Evolutionary conservation across 2,329 filamentous ascomycete species (phyloP).

Genomic region (Penicillium sp.): DNA sequence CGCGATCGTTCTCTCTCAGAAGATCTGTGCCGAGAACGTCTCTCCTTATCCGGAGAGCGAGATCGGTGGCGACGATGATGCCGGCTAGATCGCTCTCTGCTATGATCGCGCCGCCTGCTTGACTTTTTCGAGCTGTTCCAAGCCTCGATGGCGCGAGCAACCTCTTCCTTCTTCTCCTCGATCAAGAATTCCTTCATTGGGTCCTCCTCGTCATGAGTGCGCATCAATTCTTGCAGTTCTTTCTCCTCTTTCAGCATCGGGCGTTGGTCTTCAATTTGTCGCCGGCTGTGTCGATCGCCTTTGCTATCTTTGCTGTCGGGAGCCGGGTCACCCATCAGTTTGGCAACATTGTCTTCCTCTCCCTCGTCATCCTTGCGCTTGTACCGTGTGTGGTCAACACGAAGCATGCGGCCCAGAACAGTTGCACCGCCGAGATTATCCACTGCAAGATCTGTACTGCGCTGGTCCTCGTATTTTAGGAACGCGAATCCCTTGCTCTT

Average conservation of each 20-base stretch:
- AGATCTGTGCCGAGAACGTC: slow-evolving; percentile 26
- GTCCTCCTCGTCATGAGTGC: slow-evolving; percentile 89
- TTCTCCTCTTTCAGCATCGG: slow-evolving; percentile 77
- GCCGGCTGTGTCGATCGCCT: slow-evolving; percentile 37
- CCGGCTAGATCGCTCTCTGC: slow-evolving; percentile 43
- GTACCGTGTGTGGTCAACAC: slow-evolving; percentile 92
- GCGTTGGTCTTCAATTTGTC: slow-evolving; percentile 49
- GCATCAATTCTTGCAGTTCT: slow-evolving; percentile 73
- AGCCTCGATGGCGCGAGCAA: slow-evolving; percentile 67
- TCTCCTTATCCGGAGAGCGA: slow-evolving; percentile 28
- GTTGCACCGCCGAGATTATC: slow-evolving; percentile 90
- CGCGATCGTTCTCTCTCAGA: slow-evolving; percentile 29
- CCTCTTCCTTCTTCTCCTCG: slow-evolving; percentile 86
- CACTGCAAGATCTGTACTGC: slow-evolving; percentile 91
- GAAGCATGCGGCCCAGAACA: slow-evolving; percentile 75
- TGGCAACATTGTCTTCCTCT: slow-evolving; percentile 52
- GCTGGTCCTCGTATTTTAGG: slow-evolving; percentile 97
- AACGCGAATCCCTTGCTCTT: slow-evolving; percentile 95
- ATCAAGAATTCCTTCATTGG: slow-evolving; percentile 94
- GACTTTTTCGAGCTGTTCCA: slow-evolving; percentile 53
- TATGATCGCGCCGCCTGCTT: slow-evolving; percentile 33
- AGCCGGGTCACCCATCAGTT: slow-evolving; percentile 50
- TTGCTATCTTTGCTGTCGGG: slow-evolving; percentile 30
- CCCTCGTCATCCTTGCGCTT: slow-evolving; percentile 76
- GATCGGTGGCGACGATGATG: slow-evolving; percentile 49